Percentiles rank a stretch among this genome's conserved stretches.
Evolutionary conservation across 345 rosid genomes (phyloP).

Genomic region (Arabidopsis suecica): DNA sequence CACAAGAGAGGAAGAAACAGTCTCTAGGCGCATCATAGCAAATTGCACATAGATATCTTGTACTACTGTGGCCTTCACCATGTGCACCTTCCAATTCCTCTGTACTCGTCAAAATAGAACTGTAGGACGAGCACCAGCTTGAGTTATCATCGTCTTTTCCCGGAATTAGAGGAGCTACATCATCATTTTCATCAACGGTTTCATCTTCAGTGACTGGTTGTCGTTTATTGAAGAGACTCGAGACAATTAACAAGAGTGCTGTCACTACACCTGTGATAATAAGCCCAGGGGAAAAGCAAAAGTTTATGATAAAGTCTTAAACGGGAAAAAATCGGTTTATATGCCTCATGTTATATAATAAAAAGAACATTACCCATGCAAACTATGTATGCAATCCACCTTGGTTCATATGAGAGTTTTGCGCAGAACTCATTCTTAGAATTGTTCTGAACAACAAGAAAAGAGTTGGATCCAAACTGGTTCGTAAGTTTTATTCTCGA

Average conservation of each 20-base stretch:
- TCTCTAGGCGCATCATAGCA: conserved; percentile 99
- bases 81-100: conserved; percentile 68
- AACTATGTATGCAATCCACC: conserved; percentile 87
- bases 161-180: conserved; percentile 76
- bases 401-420: conserved; percentile 80
- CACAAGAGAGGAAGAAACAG: conserved; percentile 99
- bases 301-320: conserved; percentile 10
- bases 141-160: conserved; percentile 86
- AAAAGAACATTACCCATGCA: conserved; percentile 67
- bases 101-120: conserved; percentile 73
- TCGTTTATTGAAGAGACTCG: conserved; percentile 68
- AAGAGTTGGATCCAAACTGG: conserved; percentile 22
- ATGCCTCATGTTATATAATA: not conserved
- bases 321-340: not conserved
- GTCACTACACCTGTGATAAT: conserved; percentile 69
- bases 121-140: conserved; percentile 95
- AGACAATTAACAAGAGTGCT: conserved; percentile 60
- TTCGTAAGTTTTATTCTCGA: not conserved
- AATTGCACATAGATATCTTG: conserved; percentile 90
- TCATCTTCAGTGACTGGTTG: conserved; percentile 52
- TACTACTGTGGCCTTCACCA: conserved; percentile 71
- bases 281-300: conserved; percentile 20
- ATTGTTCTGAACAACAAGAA: conserved; percentile 58
- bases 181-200: conserved; percentile 45
- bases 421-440: conserved; percentile 63